phyloP scores from a whole-genome alignment of 2,329 filamentous ascomycete genomes.

The Phaeosphaeriaceae sp. region DNA sequence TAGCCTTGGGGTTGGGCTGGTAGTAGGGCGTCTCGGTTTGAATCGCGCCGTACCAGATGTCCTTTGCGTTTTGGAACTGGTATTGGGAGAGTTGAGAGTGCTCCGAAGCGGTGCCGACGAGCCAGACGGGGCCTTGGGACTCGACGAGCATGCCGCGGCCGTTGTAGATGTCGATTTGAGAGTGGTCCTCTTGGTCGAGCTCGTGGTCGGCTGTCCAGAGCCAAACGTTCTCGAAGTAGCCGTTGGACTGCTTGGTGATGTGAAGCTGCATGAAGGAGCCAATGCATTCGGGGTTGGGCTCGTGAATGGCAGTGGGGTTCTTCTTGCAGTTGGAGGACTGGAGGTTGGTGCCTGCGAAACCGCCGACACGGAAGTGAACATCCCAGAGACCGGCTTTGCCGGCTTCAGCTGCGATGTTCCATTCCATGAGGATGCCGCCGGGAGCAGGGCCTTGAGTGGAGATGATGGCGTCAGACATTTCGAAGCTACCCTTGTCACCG shows the following conservation, averaged over 20 bases:
- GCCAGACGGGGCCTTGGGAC: constrained; percentile 77
- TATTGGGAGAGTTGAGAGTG: constrained; percentile 76
- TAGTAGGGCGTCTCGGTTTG: constrained; percentile 77
- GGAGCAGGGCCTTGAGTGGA: constrained; percentile 83
- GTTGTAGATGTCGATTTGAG: constrained; percentile 84
- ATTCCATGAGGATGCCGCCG: constrained; percentile 89
- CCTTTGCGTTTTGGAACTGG: constrained; percentile 65
- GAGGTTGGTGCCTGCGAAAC: constrained; percentile 81
- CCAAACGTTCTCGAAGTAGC: constrained; percentile 89
- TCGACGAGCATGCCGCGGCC: constrained; percentile 85
- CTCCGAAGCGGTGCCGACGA: constrained; percentile 71
- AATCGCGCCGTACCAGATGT: constrained; percentile 69
- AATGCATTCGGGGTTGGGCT: constrained; percentile 71
- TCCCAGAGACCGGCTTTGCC: constrained; percentile 89
- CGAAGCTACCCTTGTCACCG: constrained; percentile 79
- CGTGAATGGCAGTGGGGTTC: constrained; percentile 69
- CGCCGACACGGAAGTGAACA: constrained; percentile 92
- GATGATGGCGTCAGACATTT: constrained; percentile 88
- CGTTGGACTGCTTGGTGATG: constrained; percentile 63
- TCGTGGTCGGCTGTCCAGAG: constrained; percentile 92
- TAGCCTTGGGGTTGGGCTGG: constrained; percentile 69
- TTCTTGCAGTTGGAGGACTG: constrained; percentile 82
- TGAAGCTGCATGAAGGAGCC: constrained; percentile 73
- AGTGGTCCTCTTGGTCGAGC: constrained; percentile 75
- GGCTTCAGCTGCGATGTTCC: constrained; percentile 75